Conservation (phyloP, 768 basidiomycete genomes). For the Kwoniella heveanensis region DNA sequence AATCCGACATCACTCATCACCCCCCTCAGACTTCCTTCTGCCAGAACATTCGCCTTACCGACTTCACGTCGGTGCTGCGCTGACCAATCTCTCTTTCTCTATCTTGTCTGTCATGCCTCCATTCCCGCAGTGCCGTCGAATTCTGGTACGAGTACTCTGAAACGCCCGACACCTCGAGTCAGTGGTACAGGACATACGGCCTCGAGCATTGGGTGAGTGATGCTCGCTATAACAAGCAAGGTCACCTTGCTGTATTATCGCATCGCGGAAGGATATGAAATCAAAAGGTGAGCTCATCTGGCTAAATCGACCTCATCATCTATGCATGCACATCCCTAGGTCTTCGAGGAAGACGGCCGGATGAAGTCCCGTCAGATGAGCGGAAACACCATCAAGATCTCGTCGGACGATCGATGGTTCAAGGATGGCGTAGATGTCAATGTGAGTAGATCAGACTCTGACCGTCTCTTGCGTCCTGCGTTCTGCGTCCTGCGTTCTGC, state of each 20-base stretch:
- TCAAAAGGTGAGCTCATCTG: too few species aligned
- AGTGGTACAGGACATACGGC: constrained; percentile 43
- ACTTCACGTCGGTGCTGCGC: too few species aligned
- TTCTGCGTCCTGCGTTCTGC: too few species aligned
- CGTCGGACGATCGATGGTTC: constrained; percentile 62
- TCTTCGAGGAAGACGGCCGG: constrained; percentile 60
- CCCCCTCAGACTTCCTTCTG: too few species aligned
- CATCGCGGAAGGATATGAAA: too few species aligned
- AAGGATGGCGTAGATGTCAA: constrained; percentile 54
- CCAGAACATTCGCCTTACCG: not conserved
- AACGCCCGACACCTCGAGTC: constrained; percentile 30
- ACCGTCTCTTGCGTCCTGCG: too few species aligned
- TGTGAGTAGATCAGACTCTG: too few species aligned
- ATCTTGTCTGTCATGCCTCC: too few species aligned
- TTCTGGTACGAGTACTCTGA: constrained; percentile 61
- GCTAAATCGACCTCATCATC: too few species aligned
- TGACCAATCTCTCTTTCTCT: too few species aligned
- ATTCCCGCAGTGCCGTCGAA: constrained; percentile 56
- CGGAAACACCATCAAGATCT: constrained; percentile 59
- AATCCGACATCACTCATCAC: too few species aligned
- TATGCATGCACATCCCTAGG: constrained; percentile 12
- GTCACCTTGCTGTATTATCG: too few species aligned
- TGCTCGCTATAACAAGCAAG: not conserved
- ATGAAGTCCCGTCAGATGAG: constrained; percentile 63
- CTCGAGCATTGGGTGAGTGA: constrained; percentile 62